Base-by-base conservation (phyloP, 257 asterid species). In the Solanum corneliomulleri region DNA sequence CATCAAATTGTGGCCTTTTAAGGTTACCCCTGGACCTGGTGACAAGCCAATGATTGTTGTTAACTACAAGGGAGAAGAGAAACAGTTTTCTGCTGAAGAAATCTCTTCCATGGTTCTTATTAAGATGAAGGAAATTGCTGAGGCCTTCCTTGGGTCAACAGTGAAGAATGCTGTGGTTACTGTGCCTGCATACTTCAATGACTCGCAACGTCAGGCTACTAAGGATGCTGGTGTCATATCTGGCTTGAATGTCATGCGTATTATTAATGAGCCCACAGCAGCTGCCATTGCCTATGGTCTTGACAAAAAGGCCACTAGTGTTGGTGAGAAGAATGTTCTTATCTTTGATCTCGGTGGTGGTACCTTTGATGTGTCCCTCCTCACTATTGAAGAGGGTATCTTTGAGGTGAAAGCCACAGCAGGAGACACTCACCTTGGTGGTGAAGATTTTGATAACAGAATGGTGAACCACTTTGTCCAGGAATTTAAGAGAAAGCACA, bases 401-500 rank as follows among this genome's bases (percentile, higher is more conserved):
- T 86, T 88, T 86, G 88, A 88, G 69, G 90, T 88, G 37, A 88
- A 82, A 82, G 85, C 90, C 37, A 86, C 85, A 18, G 87, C 88
- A 52, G 90, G 90, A 41, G 88, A 88, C 76, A 86, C 90, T 70
- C 90, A 88, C 66, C 88, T 88, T 71, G 88, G 90, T 42, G 90
- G 90, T 56, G 89, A 88, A 69, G 89, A 84, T 58, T 88, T 88
- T 47, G 89, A 88, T 75, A 88, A 84, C 49, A 76, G 88, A 85
- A 42, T 88, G 90, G 90, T 88, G 33, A 76, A 82, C 76, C 82
- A 85, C 56, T 88, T 66, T 76, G 86, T 88, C 18, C 72, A 45
- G 21, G 92, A 88, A 82, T 90, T 90, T 20, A 85, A 90, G 77
- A 90, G 89, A 82, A 90, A 88, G 86, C 69, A 90, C 86, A 88